Evolutionary conservation across 768 basidiomycete species (phyloP).

Genomic region (Suillus subaureus): DNA sequence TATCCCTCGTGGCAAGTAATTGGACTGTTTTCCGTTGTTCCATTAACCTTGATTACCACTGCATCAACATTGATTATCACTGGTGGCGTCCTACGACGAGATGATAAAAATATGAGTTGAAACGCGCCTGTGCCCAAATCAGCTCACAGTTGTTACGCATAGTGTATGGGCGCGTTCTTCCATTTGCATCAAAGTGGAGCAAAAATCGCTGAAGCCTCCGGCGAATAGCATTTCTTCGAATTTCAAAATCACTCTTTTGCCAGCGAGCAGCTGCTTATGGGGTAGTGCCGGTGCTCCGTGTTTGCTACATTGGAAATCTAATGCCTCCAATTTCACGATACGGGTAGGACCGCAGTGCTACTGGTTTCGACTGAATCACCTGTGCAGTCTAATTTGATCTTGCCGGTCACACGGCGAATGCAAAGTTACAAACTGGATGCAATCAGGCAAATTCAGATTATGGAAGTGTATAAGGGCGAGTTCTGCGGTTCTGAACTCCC

Average conservation of each 20-base stretch:
- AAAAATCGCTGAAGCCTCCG: not conserved
- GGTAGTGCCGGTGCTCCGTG: not conserved
- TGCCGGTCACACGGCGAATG: not conserved
- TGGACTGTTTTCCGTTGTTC: not conserved
- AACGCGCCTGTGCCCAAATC: not conserved
- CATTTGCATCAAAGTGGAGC: slow-evolving; percentile 1
- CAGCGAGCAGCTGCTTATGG: not conserved
- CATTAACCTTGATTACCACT: not conserved
- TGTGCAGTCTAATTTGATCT: not conserved
- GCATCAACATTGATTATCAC: not conserved
- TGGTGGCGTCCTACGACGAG: not conserved
- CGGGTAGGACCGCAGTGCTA: not conserved
- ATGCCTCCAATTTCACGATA: not conserved
- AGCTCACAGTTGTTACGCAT: not conserved
- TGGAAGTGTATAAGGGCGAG: not conserved
- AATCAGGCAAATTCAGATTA: not conserved
- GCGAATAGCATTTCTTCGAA: not conserved
- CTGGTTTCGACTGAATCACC: not conserved
- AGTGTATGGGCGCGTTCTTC: not conserved
- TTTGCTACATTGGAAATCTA: not conserved
- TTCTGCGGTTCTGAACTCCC: not conserved
- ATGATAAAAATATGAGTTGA: not conserved
- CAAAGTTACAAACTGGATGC: not conserved
- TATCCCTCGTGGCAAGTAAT: not conserved
- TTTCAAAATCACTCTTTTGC: not conserved